A percentile compares a stretch with the other conserved stretches of the same genome.
Evolutionary conservation across 148 eudicot genomes (phyloP).

Genomic region (Camellia sinensis): DNA sequence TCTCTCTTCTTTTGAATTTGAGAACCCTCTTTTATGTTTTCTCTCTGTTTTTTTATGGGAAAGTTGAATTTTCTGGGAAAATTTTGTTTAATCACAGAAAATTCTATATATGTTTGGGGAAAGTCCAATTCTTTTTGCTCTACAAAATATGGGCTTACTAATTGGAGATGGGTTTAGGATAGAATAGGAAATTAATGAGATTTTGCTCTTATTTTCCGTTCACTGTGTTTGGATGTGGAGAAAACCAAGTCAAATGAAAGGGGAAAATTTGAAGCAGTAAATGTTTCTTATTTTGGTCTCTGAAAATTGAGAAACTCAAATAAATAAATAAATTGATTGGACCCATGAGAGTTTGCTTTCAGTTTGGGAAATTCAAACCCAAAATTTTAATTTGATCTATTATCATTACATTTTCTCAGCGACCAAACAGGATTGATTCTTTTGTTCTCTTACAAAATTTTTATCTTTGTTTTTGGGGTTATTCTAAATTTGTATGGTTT

Average conservation of each 20-base stretch:
- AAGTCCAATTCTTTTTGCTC: not conserved
- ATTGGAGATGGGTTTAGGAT: not conserved
- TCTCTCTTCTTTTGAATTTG: not conserved
- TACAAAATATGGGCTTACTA: too few species aligned
- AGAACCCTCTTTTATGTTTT: not conserved
- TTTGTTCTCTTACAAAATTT: not conserved
- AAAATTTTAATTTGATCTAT: not conserved
- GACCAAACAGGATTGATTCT: not conserved
- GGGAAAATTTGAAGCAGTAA: not conserved
- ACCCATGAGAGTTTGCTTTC: not conserved
- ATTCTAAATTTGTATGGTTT: not conserved
- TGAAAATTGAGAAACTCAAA: not conserved
- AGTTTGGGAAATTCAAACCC: not conserved
- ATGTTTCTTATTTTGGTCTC: not conserved
- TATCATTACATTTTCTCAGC: not conserved
- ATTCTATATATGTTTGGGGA: not conserved
- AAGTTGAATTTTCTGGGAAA: not conserved
- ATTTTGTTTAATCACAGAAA: not conserved
- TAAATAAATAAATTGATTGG: not conserved
- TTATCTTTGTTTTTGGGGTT: too few species aligned
- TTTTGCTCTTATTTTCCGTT: not conserved
- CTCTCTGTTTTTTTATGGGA: not conserved
- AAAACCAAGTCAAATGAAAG: not conserved
- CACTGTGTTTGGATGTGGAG: not conserved
- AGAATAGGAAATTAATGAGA: not conserved